Evolutionary conservation across 2,329 filamentous ascomycete genomes (phyloP), one percentile per base, ranked within the genome.

Genomic region (Microcyclospora pomicola): DNA sequence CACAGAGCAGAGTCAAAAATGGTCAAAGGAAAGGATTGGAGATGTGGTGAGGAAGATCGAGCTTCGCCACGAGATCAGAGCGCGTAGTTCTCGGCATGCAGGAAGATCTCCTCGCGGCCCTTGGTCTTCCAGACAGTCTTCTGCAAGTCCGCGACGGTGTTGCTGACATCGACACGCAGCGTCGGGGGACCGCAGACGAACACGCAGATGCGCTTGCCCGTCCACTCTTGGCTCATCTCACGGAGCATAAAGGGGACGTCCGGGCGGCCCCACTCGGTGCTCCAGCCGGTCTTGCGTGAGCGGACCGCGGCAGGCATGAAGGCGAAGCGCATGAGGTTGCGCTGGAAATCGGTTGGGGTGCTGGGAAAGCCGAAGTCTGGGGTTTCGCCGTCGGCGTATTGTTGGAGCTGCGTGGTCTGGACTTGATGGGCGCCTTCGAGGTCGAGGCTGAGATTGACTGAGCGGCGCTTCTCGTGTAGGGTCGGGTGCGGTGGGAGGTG

Each of bases 71-170:
- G 19, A 7, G 19, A 24, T 69, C 60, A 94, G 44, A 94, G 68
- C 36, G 86, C 83, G 64, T 94, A 95, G 59, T 95, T 95, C 68
- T 96, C 88, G 3, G 87, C 83, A 65, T 95, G 88, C 58, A 95
- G 61, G 59, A 87, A 95, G 38, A 96, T 82, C 70, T 95, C 88
- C 55, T 95, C 87, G 34, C 81, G 72, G 50, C 73, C 71, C 27
- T 78, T 73, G 49, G 85, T 79, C 5, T 73, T 77, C 80, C 84
- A 86, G 35, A 96, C 86, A 59, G 80, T 75, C 16, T 73, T 74
- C 68, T 96, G 88, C 51, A 95, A 63, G 41, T 72, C 66, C 2
- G 88, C 88, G 15, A 94, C 84, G 0, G 83, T 82, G 48, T 76
- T 82, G n/a, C 82, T 79, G 12, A 95, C 87, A 48, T 86, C 85